Percentiles rank a stretch among this genome's conserved stretches.
Evolutionary conservation across 306 rosid genomes (phyloP).

Genomic region (Macrotyloma uniflorum): DNA sequence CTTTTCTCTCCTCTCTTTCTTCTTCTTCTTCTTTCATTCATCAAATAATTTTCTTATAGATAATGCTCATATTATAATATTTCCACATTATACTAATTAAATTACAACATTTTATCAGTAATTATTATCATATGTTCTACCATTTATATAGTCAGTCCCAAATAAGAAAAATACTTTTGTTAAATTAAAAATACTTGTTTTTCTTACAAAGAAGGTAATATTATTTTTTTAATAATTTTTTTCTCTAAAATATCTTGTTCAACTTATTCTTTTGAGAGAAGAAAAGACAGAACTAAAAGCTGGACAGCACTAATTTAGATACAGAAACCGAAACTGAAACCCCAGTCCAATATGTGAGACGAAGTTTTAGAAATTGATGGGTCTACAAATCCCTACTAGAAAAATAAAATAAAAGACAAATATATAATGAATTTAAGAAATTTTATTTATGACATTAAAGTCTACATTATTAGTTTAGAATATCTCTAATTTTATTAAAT

Average conservation of each 20-base stretch:
- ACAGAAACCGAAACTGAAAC: not conserved
- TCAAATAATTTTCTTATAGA: too few species aligned
- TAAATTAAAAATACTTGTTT: not conserved
- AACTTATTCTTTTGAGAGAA: not conserved
- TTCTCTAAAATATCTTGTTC: not conserved
- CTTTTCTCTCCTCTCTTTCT: not conserved
- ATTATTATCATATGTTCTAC: too few species aligned
- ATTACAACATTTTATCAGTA: too few species aligned
- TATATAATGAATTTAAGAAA: not conserved
- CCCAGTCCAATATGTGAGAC: not conserved
- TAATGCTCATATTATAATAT: too few species aligned
- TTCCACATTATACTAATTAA: too few species aligned
- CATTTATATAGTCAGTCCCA: too few species aligned
- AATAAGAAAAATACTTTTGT: too few species aligned
- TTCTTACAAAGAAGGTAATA: not conserved
- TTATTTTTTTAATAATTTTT: not conserved
- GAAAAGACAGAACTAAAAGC: not conserved
- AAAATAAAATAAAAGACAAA: not conserved
- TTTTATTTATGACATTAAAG: not conserved
- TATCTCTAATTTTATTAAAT: too few species aligned
- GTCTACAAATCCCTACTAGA: not conserved
- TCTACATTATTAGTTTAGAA: not conserved
- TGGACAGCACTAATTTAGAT: not conserved
- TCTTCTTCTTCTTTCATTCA: too few species aligned
- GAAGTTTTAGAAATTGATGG: not conserved